Evolutionary conservation across 208 protist genomes (phyloP).

Genomic region (Trypanosoma theileri): DNA sequence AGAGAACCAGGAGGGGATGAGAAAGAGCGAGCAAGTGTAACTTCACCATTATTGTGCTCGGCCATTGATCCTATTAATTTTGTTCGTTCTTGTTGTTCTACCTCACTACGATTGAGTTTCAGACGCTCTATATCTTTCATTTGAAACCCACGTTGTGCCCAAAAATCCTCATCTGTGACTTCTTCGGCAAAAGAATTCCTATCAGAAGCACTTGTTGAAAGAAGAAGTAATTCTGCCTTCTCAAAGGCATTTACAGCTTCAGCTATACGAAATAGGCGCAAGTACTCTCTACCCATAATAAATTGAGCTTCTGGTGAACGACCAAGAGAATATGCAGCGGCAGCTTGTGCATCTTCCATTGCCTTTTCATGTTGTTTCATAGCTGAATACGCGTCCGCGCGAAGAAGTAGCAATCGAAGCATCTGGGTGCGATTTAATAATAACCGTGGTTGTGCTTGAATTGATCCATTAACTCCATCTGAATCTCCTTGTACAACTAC

Average conservation of each 20-base stretch:
- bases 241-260: slow-evolving; percentile 66
- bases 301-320: slow-evolving; percentile 74
- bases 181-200: slow-evolving; percentile 10
- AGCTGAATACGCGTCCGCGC: slow-evolving; percentile 57
- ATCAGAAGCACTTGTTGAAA: slow-evolving; percentile 1
- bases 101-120: slow-evolving; percentile 41
- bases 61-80: background rate
- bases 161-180: slow-evolving; percentile 65
- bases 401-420: slow-evolving; percentile 67
- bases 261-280: slow-evolving; percentile 46
- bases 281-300: slow-evolving; percentile 57
- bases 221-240: slow-evolving; percentile 52
- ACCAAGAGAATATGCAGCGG: slow-evolving; percentile 45
- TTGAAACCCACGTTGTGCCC: slow-evolving; percentile 63
- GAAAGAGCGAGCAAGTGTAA: background rate
- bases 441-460: background rate
- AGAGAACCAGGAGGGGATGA: background rate
- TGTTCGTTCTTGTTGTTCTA: slow-evolving; percentile 44
- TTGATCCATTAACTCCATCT: background rate
- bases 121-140: slow-evolving; percentile 42
- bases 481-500: slow-evolving; percentile 22
- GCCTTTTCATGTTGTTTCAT: slow-evolving; percentile 60
- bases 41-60: background rate
- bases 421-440: slow-evolving; percentile 60
- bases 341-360: slow-evolving; percentile 56